phyloP scores from a whole-genome alignment of 2,329 filamentous ascomycete species.

The Diaporthe citrichinensis region DNA sequence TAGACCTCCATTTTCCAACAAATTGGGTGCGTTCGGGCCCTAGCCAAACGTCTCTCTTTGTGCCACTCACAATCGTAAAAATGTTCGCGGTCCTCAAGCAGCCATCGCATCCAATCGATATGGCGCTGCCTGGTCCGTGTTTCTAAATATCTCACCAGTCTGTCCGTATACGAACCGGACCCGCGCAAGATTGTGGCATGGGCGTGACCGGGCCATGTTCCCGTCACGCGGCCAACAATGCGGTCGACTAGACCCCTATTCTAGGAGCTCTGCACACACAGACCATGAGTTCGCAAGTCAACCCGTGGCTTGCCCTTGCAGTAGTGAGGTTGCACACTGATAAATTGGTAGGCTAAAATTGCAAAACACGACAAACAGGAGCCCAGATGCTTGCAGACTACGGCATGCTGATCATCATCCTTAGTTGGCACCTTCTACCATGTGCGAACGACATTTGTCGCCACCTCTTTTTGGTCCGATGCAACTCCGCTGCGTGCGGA shows the following conservation, averaged over 20 bases:
- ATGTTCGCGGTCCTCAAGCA: background rate
- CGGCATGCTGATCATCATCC: background rate
- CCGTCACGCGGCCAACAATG: background rate
- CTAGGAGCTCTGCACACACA: constrained; percentile 12
- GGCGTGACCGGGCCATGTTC: background rate
- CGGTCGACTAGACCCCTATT: constrained; percentile 14
- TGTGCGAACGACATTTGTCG: constrained; percentile 24
- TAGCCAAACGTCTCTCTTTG: background rate
- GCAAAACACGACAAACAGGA: constrained; percentile 22
- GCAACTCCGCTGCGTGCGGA: constrained; percentile 21
- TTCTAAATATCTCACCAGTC: background rate
- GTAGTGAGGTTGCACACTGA: constrained; percentile 25
- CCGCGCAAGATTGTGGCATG: background rate
- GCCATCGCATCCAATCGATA: background rate
- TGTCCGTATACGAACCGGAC: background rate
- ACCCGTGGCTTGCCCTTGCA: constrained; percentile 25
- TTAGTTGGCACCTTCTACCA: constrained; percentile 5
- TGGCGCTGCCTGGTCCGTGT: background rate
- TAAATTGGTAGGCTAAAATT: constrained; percentile 28
- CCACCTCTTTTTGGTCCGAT: constrained; percentile 15
- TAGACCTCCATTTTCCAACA: background rate
- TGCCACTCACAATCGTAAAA: background rate
- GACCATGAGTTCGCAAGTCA: constrained; percentile 31
- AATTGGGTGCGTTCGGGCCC: background rate
- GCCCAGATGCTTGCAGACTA: constrained; percentile 16